phyloP scores from a whole-genome alignment of 2,329 filamentous ascomycete genomes.

The Monosporascus sp. region DNA sequence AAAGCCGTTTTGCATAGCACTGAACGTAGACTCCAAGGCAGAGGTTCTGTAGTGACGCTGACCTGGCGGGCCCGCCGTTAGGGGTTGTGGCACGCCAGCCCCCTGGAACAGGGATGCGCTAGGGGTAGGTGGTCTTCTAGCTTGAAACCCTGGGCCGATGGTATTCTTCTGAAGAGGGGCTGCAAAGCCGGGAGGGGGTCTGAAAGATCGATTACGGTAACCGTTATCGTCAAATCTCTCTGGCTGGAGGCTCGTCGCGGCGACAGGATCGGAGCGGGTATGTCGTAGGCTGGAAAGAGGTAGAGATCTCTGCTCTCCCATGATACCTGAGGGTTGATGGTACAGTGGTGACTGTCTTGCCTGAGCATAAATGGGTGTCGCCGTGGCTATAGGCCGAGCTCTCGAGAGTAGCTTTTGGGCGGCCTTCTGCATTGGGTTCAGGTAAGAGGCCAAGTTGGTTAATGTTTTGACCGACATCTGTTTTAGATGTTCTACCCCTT shows the following conservation, averaged over 20 bases:
- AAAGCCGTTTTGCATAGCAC: conserved; percentile 23
- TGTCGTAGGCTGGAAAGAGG: background rate
- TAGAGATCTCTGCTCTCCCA: conserved; percentile 1
- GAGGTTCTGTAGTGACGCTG: conserved; percentile 44
- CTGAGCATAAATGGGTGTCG: conserved; percentile 9
- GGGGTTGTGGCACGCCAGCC: conserved; percentile 41
- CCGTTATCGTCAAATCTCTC: conserved; percentile 13
- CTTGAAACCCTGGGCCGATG: conserved; percentile 8
- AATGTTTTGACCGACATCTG: conserved; percentile 42
- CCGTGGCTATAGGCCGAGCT: conserved; percentile 13
- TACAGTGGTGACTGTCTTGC: conserved; percentile 6
- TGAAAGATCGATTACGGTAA: background rate
- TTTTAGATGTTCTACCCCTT: conserved; percentile 26
- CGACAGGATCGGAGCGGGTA: conserved; percentile 7
- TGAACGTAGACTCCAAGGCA: conserved; percentile 35
- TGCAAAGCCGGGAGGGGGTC: conserved; percentile 1
- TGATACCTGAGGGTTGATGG: conserved; percentile 9
- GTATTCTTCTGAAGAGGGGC: background rate
- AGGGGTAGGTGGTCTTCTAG: conserved; percentile 12
- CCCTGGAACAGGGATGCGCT: conserved; percentile 22
- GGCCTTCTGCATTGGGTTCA: conserved; percentile 48
- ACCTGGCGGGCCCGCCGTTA: conserved; percentile 51
- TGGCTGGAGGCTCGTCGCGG: conserved; percentile 9
- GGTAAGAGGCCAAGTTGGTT: conserved; percentile 50
- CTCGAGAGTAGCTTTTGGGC: conserved; percentile 42